phyloP scores from a whole-genome alignment of 2,329 filamentous ascomycete genomes.

The Neofusicoccum ribis region DNA sequence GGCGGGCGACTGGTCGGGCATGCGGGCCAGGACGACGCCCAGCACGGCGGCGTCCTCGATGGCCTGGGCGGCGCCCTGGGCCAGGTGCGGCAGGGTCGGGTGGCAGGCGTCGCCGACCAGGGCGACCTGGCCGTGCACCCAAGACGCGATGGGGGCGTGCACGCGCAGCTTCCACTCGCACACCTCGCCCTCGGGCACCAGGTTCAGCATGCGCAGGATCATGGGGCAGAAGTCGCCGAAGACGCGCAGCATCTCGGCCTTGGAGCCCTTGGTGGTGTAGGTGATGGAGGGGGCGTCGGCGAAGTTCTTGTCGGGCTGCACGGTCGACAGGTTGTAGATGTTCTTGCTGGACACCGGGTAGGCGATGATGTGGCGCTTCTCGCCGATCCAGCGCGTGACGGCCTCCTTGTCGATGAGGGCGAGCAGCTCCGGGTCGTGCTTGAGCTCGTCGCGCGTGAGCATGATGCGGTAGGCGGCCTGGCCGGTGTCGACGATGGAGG shows the following conservation, averaged over 20 bases:
- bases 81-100: constrained; percentile 64
- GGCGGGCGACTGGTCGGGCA: constrained; percentile 46
- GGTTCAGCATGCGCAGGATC: constrained; percentile 60
- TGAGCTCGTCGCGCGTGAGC: constrained; percentile 67
- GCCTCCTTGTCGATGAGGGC: constrained; percentile 66
- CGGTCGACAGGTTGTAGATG: constrained; percentile 67
- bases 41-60: constrained; percentile 64
- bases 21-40: constrained; percentile 50
- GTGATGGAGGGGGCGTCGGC: constrained; percentile 57
- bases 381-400: constrained; percentile 75
- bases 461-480: constrained; percentile 81
- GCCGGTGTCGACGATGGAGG: constrained; percentile 66
- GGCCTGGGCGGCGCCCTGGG: constrained; percentile 65
- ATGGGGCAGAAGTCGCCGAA: constrained; percentile 63
- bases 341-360: constrained; percentile 70
- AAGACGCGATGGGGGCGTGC: constrained; percentile 62
- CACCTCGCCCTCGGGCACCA: constrained; percentile 64
- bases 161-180: constrained; percentile 67
- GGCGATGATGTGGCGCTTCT: constrained; percentile 73
- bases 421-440: constrained; percentile 65
- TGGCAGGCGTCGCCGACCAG: constrained; percentile 63
- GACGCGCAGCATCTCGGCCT: constrained; percentile 60
- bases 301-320: constrained; percentile 62
- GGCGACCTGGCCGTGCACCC: constrained; percentile 56
- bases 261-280: constrained; percentile 64